Base-by-base conservation (phyloP, 2,329 filamentous ascomycete species). In the Blastomyces silverae region DNA sequence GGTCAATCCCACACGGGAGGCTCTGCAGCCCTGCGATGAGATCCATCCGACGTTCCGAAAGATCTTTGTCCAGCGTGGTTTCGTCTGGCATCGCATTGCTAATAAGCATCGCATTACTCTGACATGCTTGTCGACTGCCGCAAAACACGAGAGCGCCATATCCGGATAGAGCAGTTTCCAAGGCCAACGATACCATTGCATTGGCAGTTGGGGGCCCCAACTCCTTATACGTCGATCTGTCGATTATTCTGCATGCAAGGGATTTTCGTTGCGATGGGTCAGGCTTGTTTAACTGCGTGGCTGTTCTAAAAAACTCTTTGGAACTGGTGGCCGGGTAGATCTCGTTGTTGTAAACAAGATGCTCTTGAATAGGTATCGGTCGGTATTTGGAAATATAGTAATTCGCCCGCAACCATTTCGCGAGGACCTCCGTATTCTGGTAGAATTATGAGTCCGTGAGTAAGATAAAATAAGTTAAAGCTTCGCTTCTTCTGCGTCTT, bases 81-180 rank as follows among this genome's bases (percentile, higher is more conserved):
- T 78, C 71, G 5, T 77, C 71, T 7, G 87, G 87, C 79, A 92
- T 82, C 11, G 85, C 86, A 64, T 85, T 82, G 69, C 87, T 87
- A 62, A 92, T 88, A 55, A 88, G 78, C 15, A 82, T 76, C n/a
- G 89, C 88, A 70, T 89, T 85, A 4, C 82, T 81, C 74, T 92
- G 89, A 70, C 87, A 89, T 13, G 83, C 82, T 62, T 81, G 79
- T 10, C 89, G 85, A 70, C 88, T 91, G 64, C 86, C 84, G 66
- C 88, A 89, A 73, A 92, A 92, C 0, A 92, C 84, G 44, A 92
- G 79, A 3, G 84, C 88, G 3, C 89, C 89, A 71, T 86, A 89
- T 0, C 88, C 89, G 52, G 83, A 81, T n/a, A 77, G 78, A 0
- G 84, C 88, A 3, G 88, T 91, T 71, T 91, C 89, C 63, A 84